Evolutionary conservation across 768 basidiomycete species (phyloP).

Genomic region (Mycena galopus): DNA sequence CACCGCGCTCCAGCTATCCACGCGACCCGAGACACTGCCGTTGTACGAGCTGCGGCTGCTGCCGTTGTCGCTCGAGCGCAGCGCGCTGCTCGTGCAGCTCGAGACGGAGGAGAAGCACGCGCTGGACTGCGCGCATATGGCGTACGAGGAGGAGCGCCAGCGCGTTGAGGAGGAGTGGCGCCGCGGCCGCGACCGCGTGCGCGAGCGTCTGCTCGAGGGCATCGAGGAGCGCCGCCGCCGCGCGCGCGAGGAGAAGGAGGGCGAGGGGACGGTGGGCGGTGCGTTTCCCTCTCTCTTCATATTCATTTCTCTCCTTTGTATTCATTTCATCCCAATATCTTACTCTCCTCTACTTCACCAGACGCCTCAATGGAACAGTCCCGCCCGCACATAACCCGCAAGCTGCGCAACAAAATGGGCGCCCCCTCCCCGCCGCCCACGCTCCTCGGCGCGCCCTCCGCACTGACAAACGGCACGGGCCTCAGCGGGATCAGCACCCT

Average conservation of each 20-base stretch:
- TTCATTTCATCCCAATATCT: conserved; percentile 18
- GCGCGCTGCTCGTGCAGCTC: conserved; percentile 76
- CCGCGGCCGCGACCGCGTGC: conserved; percentile 78
- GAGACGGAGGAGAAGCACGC: conserved; percentile 77
- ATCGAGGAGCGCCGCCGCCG: conserved; percentile 85
- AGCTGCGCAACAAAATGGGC: conserved; percentile 84
- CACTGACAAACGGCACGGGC: conserved; percentile 51
- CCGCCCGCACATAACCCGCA: conserved; percentile 85
- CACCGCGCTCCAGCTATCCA: conserved; percentile 72
- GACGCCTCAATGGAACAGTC: conserved; percentile 84
- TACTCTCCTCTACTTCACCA: no score
- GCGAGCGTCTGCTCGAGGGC: conserved; percentile 84
- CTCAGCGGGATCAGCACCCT: conserved; percentile 55
- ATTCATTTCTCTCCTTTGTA: conserved; percentile 9
- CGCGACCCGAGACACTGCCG: conserved; percentile 73
- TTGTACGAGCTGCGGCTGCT: conserved; percentile 81
- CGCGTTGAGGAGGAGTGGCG: conserved; percentile 88
- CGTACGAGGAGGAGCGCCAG: conserved; percentile 84
- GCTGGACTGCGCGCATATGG: conserved; percentile 74
- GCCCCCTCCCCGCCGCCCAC: conserved; percentile 87
- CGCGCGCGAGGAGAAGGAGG: conserved; percentile 90
- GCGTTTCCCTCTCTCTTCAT: conserved; percentile 40
- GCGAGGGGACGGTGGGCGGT: conserved; percentile 85
- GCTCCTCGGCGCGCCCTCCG: conserved; percentile 60
- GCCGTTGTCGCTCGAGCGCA: conserved; percentile 81